Evolutionary conservation across 2,329 filamentous ascomycete species (phyloP).

Genomic region (Aspergillus pseudoterreus): DNA sequence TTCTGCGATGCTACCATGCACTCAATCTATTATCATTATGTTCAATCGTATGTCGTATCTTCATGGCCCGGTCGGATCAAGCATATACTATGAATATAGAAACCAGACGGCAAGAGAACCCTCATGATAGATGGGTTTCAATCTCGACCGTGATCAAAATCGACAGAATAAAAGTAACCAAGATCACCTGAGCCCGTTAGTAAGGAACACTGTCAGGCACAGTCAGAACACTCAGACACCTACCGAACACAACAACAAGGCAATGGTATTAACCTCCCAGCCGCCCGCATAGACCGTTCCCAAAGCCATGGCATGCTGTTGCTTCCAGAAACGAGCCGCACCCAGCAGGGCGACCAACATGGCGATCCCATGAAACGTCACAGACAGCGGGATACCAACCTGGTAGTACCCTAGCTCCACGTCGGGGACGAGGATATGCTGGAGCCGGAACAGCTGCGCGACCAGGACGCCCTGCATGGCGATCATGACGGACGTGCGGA

Average conservation of each 20-base stretch:
- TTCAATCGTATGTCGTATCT: too few relatives aligned
- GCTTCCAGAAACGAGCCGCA: constrained; percentile 56
- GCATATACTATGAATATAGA: too few relatives aligned
- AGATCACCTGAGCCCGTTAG: constrained; percentile 9
- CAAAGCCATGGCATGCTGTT: constrained; percentile 56
- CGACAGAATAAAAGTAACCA: constrained; percentile 15
- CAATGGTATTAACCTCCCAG: constrained; percentile 54
- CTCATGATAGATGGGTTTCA: neutral
- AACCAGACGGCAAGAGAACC: neutral
- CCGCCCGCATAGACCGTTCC: constrained; percentile 58
- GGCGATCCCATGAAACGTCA: constrained; percentile 48
- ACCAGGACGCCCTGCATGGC: constrained; percentile 64
- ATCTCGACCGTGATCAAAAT: constrained; percentile 11
- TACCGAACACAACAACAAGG: constrained; percentile 46
- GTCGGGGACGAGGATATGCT: constrained; percentile 24
- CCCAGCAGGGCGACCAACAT: constrained; percentile 53
- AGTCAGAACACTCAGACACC: constrained; percentile 24
- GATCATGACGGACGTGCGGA: constrained; percentile 66
- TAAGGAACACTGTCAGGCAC: too few relatives aligned
- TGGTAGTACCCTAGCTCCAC: constrained; percentile 56
- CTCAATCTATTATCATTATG: too few relatives aligned
- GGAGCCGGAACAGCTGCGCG: constrained; percentile 64
- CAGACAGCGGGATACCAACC: constrained; percentile 58
- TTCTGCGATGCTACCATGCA: too few relatives aligned
- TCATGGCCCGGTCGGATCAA: too few relatives aligned